phyloP scores from a whole-genome alignment of 495 filamentous ascomycete genomes.

The Jackrogersella multiformis region DNA sequence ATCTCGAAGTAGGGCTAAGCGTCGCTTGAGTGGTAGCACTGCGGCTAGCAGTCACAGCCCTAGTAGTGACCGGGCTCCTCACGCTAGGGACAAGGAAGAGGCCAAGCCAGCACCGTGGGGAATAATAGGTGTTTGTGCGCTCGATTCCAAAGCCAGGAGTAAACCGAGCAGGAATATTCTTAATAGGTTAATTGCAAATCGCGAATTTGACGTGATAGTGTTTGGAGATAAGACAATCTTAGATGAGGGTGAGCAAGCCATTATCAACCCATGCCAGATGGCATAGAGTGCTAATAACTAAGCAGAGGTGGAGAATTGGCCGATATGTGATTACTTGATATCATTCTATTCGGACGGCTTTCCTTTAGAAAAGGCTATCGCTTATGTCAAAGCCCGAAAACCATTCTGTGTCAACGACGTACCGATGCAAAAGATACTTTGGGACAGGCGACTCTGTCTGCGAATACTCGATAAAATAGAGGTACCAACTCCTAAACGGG shows the following conservation, averaged over 20 bases:
- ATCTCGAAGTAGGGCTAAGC: conserved; percentile 76
- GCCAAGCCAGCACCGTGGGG: conserved; percentile 60
- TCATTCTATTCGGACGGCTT: conserved; percentile 99
- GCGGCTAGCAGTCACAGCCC: conserved; percentile 75
- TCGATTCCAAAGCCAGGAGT: conserved; percentile 95
- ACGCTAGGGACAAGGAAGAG: conserved; percentile 60
- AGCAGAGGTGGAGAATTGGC: conserved; percentile 75
- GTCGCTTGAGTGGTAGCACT: conserved; percentile 80
- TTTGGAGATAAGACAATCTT: conserved; percentile 99
- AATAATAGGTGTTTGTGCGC: conserved; percentile 89
- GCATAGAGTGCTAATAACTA: conserved; percentile 27
- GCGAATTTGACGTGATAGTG: conserved; percentile 94
- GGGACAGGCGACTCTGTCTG: conserved; percentile 92
- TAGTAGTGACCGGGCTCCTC: conserved; percentile 61
- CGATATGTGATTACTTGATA: conserved; percentile 88
- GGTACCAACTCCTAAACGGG: conserved; percentile 84
- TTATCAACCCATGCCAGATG: conserved; percentile 7
- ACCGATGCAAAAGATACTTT: conserved; percentile 97
- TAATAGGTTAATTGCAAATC: conserved; percentile 85
- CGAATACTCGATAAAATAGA: conserved; percentile 86
- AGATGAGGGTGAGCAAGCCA: conserved; percentile 74
- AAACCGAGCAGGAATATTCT: conserved; percentile 96
- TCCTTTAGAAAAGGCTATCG: conserved; percentile 94
- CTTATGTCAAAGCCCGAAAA: conserved; percentile 88
- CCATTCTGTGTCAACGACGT: conserved; percentile 98